Base-by-base conservation (phyloP, 2,329 filamentous ascomycete genomes). In the Sclerotinia spermophila region DNA sequence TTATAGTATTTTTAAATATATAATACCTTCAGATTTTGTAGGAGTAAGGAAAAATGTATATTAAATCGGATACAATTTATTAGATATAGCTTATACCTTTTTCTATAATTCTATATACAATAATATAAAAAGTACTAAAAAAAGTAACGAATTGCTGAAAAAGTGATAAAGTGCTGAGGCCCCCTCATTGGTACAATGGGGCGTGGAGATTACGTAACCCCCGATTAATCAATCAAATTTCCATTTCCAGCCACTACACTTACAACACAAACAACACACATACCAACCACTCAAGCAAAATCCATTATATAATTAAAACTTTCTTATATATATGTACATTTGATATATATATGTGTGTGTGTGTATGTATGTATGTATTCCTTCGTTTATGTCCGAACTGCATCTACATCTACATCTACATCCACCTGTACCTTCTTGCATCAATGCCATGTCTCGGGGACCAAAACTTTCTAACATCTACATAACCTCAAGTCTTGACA, bases 361-460 rank as follows among this genome's bases (percentile, higher is more conserved):
- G n/a, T n/a, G n/a, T n/a, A n/a, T n/a, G n/a, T n/a, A n/a, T n/a
- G n/a, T n/a, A n/a, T 24, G 55, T 24, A 58, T 38, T 58, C 33
- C 10, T 56, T 38, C 33, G 19, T 38, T 38, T 30, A 35, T 24
- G 33, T 38, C 55, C 55, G 55, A 58, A 15, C 55, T 24, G 55
- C 55, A 58, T 13, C 27, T 40, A 21, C 27, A 21, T 56, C 30
- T 21, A 17, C 53, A 33, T 21, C n/a, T 44, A 6, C 44, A 51
- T 48, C 56, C 33, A 27, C 51, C 33, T 11, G 55, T 33, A 33
- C 33, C 53, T 59, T 40, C 21, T 17, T 59, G 56, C 56, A 59
- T 59, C 35, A n/a, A 65, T 38, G 44, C 33, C 44, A 21, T 65
- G 61, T 65, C 61, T 64, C 61, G 61, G 44, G 61, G 44, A 38